These are phyloP conservation scores for Biscogniauxia mediterranea DNA, from an alignment of 2,329 filamentous ascomycete genomes.

Conservation along the genomic window DNA sequence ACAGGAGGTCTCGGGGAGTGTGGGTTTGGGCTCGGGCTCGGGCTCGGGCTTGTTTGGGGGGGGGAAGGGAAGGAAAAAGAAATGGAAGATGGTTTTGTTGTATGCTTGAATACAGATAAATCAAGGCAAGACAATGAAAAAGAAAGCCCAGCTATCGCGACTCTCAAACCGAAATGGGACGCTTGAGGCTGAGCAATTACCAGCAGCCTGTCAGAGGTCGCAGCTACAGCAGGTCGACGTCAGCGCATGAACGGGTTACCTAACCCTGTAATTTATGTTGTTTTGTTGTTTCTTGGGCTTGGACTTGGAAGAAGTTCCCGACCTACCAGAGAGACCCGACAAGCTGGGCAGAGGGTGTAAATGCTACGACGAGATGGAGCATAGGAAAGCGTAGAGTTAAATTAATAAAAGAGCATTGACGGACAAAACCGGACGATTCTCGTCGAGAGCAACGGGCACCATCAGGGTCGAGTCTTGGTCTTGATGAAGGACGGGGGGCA, in stretches of 20 bases:
- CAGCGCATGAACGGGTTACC: conserved; percentile 43
- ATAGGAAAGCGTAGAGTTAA: neutral
- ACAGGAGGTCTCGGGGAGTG: neutral
- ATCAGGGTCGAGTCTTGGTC: neutral
- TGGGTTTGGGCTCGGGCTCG: neutral
- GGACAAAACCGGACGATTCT: neutral
- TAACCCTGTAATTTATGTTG: conserved; percentile 20
- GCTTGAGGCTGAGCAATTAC: conserved; percentile 33
- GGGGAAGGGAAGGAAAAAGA: neutral
- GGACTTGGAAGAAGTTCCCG: conserved; percentile 11
- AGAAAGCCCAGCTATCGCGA: conserved; percentile 10
- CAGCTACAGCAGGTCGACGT: conserved; percentile 47
- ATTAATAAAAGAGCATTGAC: neutral
- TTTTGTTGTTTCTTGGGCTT: conserved; percentile 8
- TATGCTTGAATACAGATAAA: conserved; percentile 18
- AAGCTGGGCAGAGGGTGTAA: neutral
- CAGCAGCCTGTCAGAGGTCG: conserved; percentile 38
- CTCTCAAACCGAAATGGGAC: conserved; percentile 24
- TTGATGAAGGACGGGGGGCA: neutral
- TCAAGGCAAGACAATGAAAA: conserved; percentile 1
- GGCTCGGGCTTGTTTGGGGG: too few species aligned
- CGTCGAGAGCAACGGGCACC: neutral
- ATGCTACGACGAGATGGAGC: neutral
- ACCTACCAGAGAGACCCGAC: conserved; percentile 17
- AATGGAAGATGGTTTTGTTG: conserved; percentile 8